Conservation (phyloP, 805 yeast genomes). For the Candida tammaniensis region DNA sequence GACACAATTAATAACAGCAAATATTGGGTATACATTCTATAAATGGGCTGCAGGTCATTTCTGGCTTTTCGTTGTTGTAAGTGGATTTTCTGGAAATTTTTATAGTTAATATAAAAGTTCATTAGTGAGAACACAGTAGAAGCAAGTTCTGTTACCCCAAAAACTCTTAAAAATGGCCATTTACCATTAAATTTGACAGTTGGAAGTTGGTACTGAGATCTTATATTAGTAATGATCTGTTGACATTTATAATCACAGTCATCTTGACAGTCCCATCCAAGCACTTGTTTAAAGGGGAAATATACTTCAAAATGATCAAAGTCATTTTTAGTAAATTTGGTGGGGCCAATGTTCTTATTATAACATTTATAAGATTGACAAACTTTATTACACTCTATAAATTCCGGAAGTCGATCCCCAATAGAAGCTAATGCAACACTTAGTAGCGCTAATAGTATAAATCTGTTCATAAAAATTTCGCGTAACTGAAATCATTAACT, state of each 20-base stretch:
- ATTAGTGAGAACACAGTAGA: conserved; percentile 34
- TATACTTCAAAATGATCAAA: conserved; percentile 13
- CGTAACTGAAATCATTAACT: too few relatives aligned
- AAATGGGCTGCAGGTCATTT: too few relatives aligned
- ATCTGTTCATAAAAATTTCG: too few relatives aligned
- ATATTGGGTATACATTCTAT: conserved; percentile 31
- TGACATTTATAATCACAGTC: conserved; percentile 41
- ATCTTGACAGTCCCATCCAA: conserved; percentile 33
- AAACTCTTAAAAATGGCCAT: conserved; percentile 40
- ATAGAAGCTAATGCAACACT: too few relatives aligned
- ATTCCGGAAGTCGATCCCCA: conserved; percentile 34
- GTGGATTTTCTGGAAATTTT: conserved; percentile 24
- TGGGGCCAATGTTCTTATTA: conserved; percentile 5
- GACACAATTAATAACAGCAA: conserved; percentile 24
- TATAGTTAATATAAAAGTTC: conserved; percentile 34
- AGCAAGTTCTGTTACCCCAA: conserved; percentile 36
- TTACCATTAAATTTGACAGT: conserved; percentile 43
- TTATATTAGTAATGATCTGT: conserved; percentile 27
- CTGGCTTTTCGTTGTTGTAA: conserved; percentile 22
- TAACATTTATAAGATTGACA: conserved; percentile 22
- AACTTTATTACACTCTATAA: conserved; percentile 20
- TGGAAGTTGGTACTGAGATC: conserved; percentile 18
- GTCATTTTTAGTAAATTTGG: conserved; percentile 8
- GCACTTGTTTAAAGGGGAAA: conserved; percentile 18
- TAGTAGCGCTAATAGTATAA: too few relatives aligned